Conservation (phyloP, 371 early-diverging fungal genomes). For the Mortierella sp. region DNA sequence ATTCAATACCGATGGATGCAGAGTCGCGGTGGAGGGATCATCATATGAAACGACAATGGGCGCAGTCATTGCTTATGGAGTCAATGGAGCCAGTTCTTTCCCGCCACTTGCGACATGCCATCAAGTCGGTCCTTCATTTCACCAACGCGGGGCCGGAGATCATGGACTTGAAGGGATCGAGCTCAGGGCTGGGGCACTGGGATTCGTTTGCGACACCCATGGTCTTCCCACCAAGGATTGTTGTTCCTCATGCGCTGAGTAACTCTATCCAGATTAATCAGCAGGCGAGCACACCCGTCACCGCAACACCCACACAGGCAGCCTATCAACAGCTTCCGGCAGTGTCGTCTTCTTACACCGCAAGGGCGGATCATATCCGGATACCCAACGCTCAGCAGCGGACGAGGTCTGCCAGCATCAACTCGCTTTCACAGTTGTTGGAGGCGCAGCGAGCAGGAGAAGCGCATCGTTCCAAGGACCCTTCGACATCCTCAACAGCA, state of each 20-base stretch:
- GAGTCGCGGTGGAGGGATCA: slow-evolving; percentile 58
- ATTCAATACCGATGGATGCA: slow-evolving; percentile 47
- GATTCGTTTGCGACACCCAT: slow-evolving; percentile 38
- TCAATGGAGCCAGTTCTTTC: slow-evolving; percentile 60
- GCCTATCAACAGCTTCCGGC: neutral
- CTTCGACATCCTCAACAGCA: neutral
- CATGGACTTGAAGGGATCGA: slow-evolving; percentile 49
- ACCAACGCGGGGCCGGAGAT: slow-evolving; percentile 62
- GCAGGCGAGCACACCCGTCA: neutral
- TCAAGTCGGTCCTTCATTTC: slow-evolving; percentile 61
- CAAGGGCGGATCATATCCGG: neutral
- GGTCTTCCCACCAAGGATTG: slow-evolving; percentile 11
- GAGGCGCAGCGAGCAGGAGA: neutral
- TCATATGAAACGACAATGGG: slow-evolving; percentile 54
- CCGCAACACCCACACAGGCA: slow-evolving; percentile 1
- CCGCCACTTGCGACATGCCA: slow-evolving; percentile 60
- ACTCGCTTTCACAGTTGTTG: neutral
- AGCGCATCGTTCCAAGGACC: neutral
- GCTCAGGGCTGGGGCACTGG: slow-evolving; percentile 24
- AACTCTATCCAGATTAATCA: slow-evolving; percentile 8
- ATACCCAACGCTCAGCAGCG: neutral
- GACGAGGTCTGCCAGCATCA: slow-evolving; percentile 1
- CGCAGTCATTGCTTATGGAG: slow-evolving; percentile 51
- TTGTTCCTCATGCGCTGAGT: neutral
- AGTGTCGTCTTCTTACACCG: neutral